Evolutionary conservation across 148 eudicot genomes (phyloP), one percentile per base, ranked within the genome.

Genomic region (Linanthus parryae): DNA sequence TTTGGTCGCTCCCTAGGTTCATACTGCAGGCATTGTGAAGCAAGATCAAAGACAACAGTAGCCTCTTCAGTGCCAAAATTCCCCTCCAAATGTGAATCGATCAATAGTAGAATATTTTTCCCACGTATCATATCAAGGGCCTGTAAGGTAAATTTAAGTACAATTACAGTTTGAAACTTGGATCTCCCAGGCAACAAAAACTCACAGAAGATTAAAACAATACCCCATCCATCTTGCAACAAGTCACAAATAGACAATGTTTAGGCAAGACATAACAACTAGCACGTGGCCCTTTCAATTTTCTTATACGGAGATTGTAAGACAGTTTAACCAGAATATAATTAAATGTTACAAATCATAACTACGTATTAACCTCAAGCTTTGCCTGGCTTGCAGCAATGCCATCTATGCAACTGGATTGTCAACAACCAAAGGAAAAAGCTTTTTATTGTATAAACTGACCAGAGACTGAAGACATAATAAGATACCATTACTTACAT

Each of bases 11-110:
- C 97, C 62, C 88, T 73, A 13, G 95, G 97, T 63, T 90, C 97
- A 65, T 82, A 90, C 65, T 85, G 97, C 76, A 90, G 61, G 77
- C 97, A 90, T 59, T 64, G 70, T 62, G 97, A 90, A 47, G 97
- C 95, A 54, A 90, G 95, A 64, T 83, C 87, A 60, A 90, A 82
- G 50, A 85, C 95, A 54, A 61, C 71, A 9, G 85, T 85, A 14
- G 97, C 97, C 72, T 85, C 97, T 67, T 89, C 97, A 45, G 73
- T 69, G 44, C 88, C 82, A 63, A 85, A 85, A 54, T 88, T 88
- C 10, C 95, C 97, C 72, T 84, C 97, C 74, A 89, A 75, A 78
- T 89, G 97, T 39, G 97, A 89, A 63, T 89, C 97, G 91, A 85
- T 89, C 45, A 85, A 64, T 36, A 65, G 66, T 60, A 65, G 77